Base-by-base conservation (phyloP, 2,329 filamentous ascomycete species). In the Scedosporium apiospermum region DNA sequence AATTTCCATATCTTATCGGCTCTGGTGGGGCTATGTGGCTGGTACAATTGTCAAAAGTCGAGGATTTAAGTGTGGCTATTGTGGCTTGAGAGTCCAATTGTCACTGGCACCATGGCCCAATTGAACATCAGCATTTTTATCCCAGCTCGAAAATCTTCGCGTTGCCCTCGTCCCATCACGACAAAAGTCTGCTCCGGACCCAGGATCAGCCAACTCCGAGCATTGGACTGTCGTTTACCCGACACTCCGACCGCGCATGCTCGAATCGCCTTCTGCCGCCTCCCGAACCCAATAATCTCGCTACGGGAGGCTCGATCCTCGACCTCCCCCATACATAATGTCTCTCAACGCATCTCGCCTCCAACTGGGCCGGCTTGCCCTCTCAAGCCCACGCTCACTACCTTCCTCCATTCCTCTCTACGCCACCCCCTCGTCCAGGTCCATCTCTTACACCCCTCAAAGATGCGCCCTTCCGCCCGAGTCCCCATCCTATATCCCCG, bases 401-500 rank as follows among this genome's bases (percentile, higher is more conserved):
- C 65, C 66, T 41, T 73, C 76, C 64, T 74, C 74, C 23, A 71
- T 38, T 38, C 34, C 34, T 71, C 6, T 57, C 23, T 73, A 73
- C 26, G 66, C 71, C 60, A 66, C 72, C 57, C 74, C 75, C 66
- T 63, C 76, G 62, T 83, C 82, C 70, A 76, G 76, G 18, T 55
- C 72, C n/a, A 68, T 69, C 63, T 71, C 70, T 9, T 51, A 27
- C 55, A 62, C 57, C 21, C 9, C 57, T 30, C 38, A 62, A 18
- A n/a, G 10, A 27, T 53, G 9, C 58, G 12, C 44, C 38, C 23
- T 93, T 66, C 88, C 88, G 18, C 93, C 95, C 58, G 90, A 97
- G 73, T 96, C 92, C 42, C 93, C 95, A 57, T 83, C 84, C 66
- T 98, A 89, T 79, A 89, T 98, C 76, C 86, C 91, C 67, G 80